These are phyloP conservation scores for Suillus sp. DNA, from an alignment of 768 basidiomycete genomes.

Conservation along the genomic window DNA sequence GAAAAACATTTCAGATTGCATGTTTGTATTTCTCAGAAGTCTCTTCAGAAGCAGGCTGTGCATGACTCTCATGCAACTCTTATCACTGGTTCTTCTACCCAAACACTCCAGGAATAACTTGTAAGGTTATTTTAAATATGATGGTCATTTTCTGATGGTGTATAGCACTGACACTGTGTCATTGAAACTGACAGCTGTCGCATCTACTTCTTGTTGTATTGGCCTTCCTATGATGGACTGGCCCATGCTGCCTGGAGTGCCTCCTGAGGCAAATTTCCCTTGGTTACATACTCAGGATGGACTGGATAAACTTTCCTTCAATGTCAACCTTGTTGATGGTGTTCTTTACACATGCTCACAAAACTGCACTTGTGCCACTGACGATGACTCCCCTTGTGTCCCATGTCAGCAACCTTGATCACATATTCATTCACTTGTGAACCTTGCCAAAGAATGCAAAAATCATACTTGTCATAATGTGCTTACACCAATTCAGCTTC, in stretches of 20 bases:
- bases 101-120: no score
- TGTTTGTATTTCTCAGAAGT: no score
- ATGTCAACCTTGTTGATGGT: slow-evolving; percentile 3
- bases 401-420: slow-evolving; percentile 1
- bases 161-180: no score
- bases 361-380: slow-evolving; percentile 7
- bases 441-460: neutral
- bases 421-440: neutral
- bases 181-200: neutral
- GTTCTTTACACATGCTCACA: slow-evolving; percentile 4
- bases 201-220: slow-evolving; percentile 2
- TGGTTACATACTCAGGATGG: slow-evolving; percentile 1
- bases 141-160: no score
- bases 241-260: neutral
- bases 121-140: no score
- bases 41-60: no score
- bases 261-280: slow-evolving; percentile 6
- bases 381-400: neutral
- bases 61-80: no score
- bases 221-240: slow-evolving; percentile 8
- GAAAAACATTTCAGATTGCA: no score
- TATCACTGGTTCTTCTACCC: slow-evolving; percentile 5
- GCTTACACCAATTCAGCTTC: slow-evolving; percentile 7
- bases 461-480: neutral
- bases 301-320: slow-evolving; percentile 9